Conservation (phyloP, 1,284 basidiomycete genomes). For the Peniophora sp. region DNA sequence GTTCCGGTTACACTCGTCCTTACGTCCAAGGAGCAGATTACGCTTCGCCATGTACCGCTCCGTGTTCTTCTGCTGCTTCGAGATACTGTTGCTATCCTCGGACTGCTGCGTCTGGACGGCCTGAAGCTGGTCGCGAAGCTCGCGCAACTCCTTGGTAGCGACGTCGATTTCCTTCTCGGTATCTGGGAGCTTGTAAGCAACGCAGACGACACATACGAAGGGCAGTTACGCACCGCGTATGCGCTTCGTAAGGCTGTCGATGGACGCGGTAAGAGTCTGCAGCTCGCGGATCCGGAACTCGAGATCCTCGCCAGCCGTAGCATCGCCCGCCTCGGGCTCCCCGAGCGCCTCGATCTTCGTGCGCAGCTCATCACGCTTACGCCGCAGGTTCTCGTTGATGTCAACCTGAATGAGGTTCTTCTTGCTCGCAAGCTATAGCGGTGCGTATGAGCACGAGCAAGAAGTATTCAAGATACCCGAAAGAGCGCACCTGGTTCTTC, state of each 20-base stretch:
- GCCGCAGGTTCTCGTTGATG: constrained; percentile 80
- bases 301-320: constrained; percentile 55
- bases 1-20: constrained; percentile 89
- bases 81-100: constrained; percentile 81
- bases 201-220: not conserved
- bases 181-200: constrained; percentile 27
- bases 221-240: constrained; percentile 46
- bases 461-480: not conserved
- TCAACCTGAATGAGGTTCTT: constrained; percentile 89
- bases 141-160: constrained; percentile 57
- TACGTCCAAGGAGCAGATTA: constrained; percentile 75
- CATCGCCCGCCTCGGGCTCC: constrained; percentile 54
- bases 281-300: constrained; percentile 67
- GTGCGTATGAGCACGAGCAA: not conserved
- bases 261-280: constrained; percentile 53
- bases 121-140: constrained; percentile 63
- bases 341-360: constrained; percentile 71
- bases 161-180: constrained; percentile 69
- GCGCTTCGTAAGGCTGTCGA: constrained; percentile 55
- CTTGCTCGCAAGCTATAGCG: constrained; percentile 59
- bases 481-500: constrained; percentile 58
- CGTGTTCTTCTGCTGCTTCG: constrained; percentile 88
- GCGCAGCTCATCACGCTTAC: constrained; percentile 73
- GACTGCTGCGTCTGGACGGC: constrained; percentile 73
- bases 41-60: constrained; percentile 92